Evolutionary conservation across 2,329 filamentous ascomycete species (phyloP), one percentile per base, ranked within the genome.

Genomic region (Monilinia aucupariae): DNA sequence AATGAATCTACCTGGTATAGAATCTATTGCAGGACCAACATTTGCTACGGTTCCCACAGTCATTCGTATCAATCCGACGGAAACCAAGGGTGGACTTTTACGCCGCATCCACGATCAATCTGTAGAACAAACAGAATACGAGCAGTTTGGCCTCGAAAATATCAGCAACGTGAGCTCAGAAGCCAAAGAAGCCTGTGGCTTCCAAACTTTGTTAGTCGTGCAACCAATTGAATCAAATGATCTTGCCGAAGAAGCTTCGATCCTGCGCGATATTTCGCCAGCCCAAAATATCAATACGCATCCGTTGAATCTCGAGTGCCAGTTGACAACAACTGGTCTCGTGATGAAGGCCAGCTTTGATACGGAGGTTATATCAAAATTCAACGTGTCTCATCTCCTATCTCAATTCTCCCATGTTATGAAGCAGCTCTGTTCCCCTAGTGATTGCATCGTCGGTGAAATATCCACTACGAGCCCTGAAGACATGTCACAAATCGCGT

Each of bases 91-190:
- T 43, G 71, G 79, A 34, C 81, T 78, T 59, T 70, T 85, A 20
- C 70, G 78, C 32, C 67, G 70, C 2, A 73, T 83, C 1, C 79
- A 83, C 25, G 71, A 77, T 22, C 74, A 77, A 43, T 77, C 76
- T 0, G 74, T 79, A 0, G 72, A 78, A 9, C 79, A 80, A 66
- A 80, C 82, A 17, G 78, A 59, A 12, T 64, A 61, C 43, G 64
- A 67, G 50, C 65, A 67, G 13, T 50, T 37, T 4, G 65, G 67
- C 9, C 27, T 68, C 2, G 51, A 60, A 41, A 53, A 63, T 7
- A 69, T 69, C 32, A 10, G 34, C 27, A 39, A 30, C 1, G 15
- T 65, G 9, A 56, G 56, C 47, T 30, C 41, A n/a, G 63, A 53
- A 8, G 25, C 49, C 15, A 15, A 56, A 37, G 30, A 22, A 15